phyloP scores from a whole-genome alignment of 2,329 filamentous ascomycete species.

The Gyromitra esculenta region DNA sequence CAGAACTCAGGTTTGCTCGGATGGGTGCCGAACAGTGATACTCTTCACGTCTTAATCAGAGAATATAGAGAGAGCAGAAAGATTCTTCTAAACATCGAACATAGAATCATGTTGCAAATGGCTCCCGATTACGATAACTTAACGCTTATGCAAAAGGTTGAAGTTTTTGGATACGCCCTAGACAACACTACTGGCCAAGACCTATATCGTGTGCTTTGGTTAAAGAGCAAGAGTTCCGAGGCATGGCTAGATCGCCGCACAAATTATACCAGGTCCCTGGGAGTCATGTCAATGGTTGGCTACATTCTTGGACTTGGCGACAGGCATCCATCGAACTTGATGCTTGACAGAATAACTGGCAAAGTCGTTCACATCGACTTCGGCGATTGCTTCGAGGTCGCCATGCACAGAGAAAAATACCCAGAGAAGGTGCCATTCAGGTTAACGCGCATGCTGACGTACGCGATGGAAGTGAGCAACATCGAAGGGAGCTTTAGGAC shows the following conservation, averaged over 20 bases:
- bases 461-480: conserved; percentile 99
- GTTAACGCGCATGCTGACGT: conserved; percentile 97
- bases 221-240: conserved; percentile 98
- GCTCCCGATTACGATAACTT: conserved; percentile 98
- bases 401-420: conserved; percentile 99
- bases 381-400: conserved; percentile 98
- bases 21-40: conserved; percentile 98
- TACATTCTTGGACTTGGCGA: conserved; percentile 98
- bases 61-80: conserved; percentile 97
- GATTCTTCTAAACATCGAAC: conserved; percentile 98
- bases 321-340: conserved; percentile 95
- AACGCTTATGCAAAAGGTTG: conserved; percentile 99
- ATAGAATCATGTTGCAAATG: conserved; percentile 99
- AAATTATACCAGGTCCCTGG: conserved; percentile 97
- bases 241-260: conserved; percentile 96
- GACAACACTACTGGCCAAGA: conserved; percentile 99
- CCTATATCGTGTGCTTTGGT: conserved; percentile 95
- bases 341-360: conserved; percentile 94
- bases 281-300: conserved; percentile 99
- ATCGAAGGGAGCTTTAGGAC: conserved; percentile 99
- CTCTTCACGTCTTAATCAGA: conserved; percentile 92
- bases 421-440: conserved; percentile 97
- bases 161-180: conserved; percentile 98
- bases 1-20: conserved; percentile 95
- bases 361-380: conserved; percentile 99